These are phyloP conservation scores for Lentinula sp. DNA, from an alignment of 768 basidiomycete genomes.

Conservation along the genomic window DNA sequence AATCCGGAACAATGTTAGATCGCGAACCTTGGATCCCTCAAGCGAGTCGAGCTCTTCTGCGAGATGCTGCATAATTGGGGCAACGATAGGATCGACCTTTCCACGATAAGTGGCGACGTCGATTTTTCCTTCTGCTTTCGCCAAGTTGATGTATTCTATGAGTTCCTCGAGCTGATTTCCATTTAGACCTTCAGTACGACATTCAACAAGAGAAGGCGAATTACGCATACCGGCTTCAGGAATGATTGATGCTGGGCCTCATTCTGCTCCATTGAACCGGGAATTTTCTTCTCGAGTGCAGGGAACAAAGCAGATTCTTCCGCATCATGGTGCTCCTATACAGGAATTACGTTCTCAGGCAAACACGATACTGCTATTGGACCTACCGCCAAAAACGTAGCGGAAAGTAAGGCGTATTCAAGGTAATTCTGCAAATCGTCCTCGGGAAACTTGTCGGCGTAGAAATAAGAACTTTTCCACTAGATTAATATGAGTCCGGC, in stretches of 20 bases:
- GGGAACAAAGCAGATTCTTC: slow-evolving; percentile 9
- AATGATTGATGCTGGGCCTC: slow-evolving; percentile 10
- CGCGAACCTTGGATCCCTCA: slow-evolving; percentile 2
- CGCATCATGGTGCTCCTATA: slow-evolving; percentile 9
- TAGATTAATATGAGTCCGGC: neutral
- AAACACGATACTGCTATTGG: neutral
- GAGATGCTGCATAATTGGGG: slow-evolving; percentile 8
- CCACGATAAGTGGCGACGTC: slow-evolving; percentile 2
- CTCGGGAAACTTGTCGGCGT: slow-evolving; percentile 9
- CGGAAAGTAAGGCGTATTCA: slow-evolving; percentile 7
- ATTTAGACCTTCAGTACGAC: neutral
- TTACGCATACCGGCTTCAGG: neutral
- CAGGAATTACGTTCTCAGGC: neutral
- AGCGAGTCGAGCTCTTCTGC: slow-evolving; percentile 9
- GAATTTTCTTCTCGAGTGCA: slow-evolving; percentile 5
- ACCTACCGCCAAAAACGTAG: slow-evolving; percentile 4
- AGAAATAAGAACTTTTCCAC: slow-evolving; percentile 12
- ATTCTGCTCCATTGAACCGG: slow-evolving; percentile 9
- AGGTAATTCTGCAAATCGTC: slow-evolving; percentile 8
- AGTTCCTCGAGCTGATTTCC: slow-evolving; percentile 1
- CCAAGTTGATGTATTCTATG: slow-evolving; percentile 4
- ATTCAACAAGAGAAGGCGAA: neutral
- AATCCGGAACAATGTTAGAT: too few relatives aligned
- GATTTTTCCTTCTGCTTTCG: neutral
- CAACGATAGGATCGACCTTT: slow-evolving; percentile 9